Conservation (phyloP, 495 filamentous ascomycete genomes). For the Aeminium ludgeri region DNA sequence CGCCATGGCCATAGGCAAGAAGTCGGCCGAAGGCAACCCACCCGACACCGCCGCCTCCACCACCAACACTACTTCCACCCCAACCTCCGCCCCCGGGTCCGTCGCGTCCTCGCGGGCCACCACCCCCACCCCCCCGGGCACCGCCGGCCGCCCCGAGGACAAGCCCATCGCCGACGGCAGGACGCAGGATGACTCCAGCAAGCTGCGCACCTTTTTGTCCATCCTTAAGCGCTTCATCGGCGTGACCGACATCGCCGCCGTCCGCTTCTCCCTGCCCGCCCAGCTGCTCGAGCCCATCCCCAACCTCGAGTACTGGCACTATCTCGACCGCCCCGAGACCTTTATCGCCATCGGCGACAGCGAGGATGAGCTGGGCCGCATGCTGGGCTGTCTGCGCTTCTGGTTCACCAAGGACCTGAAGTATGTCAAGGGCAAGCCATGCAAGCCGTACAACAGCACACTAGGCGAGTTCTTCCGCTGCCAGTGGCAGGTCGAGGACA, state of each 20-base stretch:
- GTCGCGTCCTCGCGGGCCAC: neutral
- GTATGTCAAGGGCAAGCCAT: constrained; percentile 95
- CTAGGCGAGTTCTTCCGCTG: constrained; percentile 98
- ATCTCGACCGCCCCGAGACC: constrained; percentile 85
- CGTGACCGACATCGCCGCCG: constrained; percentile 83
- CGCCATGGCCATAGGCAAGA: no score
- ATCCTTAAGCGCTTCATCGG: constrained; percentile 87
- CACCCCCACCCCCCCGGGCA: constrained; percentile 1
- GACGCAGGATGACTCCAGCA: constrained; percentile 59
- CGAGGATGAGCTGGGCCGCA: constrained; percentile 75
- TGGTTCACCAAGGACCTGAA: constrained; percentile 99
- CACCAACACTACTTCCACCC: no score
- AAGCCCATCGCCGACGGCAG: constrained; percentile 33
- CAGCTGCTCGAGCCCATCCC: constrained; percentile 90
- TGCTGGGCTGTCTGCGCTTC: constrained; percentile 82
- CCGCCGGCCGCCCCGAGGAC: neutral
- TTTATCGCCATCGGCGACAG: constrained; percentile 94
- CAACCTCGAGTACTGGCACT: constrained; percentile 98
- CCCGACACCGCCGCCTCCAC: no score
- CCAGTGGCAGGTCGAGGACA: constrained; percentile 80
- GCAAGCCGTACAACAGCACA: constrained; percentile 96
- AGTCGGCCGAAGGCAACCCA: no score
- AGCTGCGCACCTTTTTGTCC: constrained; percentile 65
- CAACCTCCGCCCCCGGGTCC: neutral
- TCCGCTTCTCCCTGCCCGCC: constrained; percentile 88